Evolutionary conservation across 2,329 filamentous ascomycete genomes (phyloP), one percentile per base, ranked within the genome.

Genomic region (Proliferodiscus dingleyae): DNA sequence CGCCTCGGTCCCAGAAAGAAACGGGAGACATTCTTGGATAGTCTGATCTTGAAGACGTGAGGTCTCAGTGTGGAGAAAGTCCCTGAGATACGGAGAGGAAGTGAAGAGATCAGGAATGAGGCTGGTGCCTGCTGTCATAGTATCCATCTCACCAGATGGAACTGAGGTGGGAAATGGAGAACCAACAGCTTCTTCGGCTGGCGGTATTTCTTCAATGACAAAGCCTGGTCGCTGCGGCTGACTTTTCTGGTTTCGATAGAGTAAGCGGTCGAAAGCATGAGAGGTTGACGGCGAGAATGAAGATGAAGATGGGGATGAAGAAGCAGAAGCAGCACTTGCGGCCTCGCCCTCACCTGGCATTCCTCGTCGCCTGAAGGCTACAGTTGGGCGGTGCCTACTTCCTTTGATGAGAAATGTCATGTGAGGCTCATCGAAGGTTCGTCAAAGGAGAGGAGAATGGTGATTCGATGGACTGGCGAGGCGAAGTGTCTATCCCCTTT

Each of bases 11-110:
- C 71, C 71, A 26, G 71, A 68, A 13, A 95, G 71, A 53, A 82
- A 84, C 1, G 85, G 83, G 23, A 89, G 67, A 58, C 87, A 87
- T 58, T 78, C 75, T 29, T 79, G 67, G 44, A 88, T 70, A 0
- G 86, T 91, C 45, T 79, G 71, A 47, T 84, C 75, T 65, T 95
- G 88, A 22, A 78, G 63, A 40, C 66, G 62, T 1, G 85, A 89
- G 19, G 86, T 87, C 49, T 78, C 70, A 4, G 89, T 93, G 39
- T 69, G 63, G 41, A 90, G 71, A 13, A 60, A 53, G 61, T 95
- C 89, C 45, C 70, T 71, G 55, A 95, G 78, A 15, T 72, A 71
- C 10, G 86, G 83, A 32, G 68, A 66, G 13, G 64, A 65, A 6
- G 72, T 77, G 65, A 83, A 85, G 45, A 85, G 66, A 37, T 70